Evolutionary conservation across 495 filamentous ascomycete species (phyloP).

Genomic region (Penicillium turbatum): DNA sequence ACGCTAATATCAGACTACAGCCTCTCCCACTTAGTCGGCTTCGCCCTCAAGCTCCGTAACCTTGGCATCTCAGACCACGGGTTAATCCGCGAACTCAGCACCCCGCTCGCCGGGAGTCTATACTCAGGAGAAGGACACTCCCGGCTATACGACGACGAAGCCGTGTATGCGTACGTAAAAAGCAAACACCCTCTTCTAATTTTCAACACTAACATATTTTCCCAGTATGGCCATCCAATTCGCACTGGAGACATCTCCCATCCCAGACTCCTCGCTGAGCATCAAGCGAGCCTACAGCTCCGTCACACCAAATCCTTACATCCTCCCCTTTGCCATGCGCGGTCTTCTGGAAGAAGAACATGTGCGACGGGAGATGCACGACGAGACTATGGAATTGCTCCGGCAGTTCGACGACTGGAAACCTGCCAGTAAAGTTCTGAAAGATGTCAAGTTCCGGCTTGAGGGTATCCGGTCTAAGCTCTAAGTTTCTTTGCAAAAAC

Average conservation of each 20-base stretch:
- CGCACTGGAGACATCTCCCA: slow-evolving; percentile 74
- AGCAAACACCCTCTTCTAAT: neutral
- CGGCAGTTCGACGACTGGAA: slow-evolving; percentile 92
- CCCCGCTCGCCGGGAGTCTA: slow-evolving; percentile 83
- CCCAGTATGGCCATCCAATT: slow-evolving; percentile 73
- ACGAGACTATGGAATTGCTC: slow-evolving; percentile 75
- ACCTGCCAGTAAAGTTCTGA: slow-evolving; percentile 80
- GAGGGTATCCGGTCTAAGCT: slow-evolving; percentile 88
- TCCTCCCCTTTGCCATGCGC: slow-evolving; percentile 90
- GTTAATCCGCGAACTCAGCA: slow-evolving; percentile 83
- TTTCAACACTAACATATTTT: slow-evolving; percentile 16
- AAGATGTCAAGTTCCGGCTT: slow-evolving; percentile 92
- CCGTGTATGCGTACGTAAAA: slow-evolving; percentile 73
- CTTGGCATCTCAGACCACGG: slow-evolving; percentile 90
- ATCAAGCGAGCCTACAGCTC: slow-evolving; percentile 48
- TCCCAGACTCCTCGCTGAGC: slow-evolving; percentile 50
- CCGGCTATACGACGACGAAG: slow-evolving; percentile 81
- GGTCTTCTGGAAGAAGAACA: slow-evolving; percentile 89
- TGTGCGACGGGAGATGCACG: slow-evolving; percentile 71
- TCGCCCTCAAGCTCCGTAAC: slow-evolving; percentile 88
- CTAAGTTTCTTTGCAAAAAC: slow-evolving; percentile 25
- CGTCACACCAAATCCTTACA: slow-evolving; percentile 70
- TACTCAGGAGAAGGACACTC: slow-evolving; percentile 93
- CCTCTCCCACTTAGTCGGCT: slow-evolving; percentile 86
- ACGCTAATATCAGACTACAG: slow-evolving; percentile 31